phyloP scores from a whole-genome alignment of 306 rosid species.

The Albizia julibrissin region DNA sequence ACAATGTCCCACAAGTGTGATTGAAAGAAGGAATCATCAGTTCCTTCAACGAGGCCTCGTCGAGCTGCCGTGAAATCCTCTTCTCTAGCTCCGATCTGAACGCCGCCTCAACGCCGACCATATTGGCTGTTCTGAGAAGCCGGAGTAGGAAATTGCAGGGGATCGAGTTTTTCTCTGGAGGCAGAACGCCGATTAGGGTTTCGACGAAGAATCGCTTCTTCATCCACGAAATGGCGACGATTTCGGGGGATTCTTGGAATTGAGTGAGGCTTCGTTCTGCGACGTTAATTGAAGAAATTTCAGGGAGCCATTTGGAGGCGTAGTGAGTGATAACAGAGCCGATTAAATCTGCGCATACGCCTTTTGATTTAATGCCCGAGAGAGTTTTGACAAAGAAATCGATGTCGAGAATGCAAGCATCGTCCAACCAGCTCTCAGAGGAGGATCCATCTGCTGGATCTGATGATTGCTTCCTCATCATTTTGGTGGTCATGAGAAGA shows the following conservation, averaged over 20 bases:
- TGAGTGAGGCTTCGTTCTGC: slow-evolving; percentile 35
- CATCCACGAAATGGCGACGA: slow-evolving; percentile 70
- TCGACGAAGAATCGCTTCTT: slow-evolving; percentile 84
- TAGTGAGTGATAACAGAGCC: slow-evolving; percentile 86
- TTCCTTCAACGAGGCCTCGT: slow-evolving; percentile 80
- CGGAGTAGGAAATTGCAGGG: slow-evolving; percentile 88
- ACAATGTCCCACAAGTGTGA: slow-evolving; percentile 77
- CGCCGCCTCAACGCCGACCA: slow-evolving; percentile 67
- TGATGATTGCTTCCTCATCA: slow-evolving; percentile 43
- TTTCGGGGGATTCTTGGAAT: slow-evolving; percentile 55
- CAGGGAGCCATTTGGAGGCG: slow-evolving; percentile 96
- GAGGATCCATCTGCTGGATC: slow-evolving; percentile 31
- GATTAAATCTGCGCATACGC: slow-evolving; percentile 73
- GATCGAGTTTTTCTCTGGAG: slow-evolving; percentile 77
- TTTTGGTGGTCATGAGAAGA: slow-evolving; percentile 6
- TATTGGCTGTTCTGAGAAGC: slow-evolving; percentile 76
- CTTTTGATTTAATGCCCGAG: slow-evolving; percentile 77
- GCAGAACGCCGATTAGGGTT: slow-evolving; percentile 79
- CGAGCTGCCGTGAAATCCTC: slow-evolving; percentile 74
- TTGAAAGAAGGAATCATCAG: slow-evolving; percentile 84
- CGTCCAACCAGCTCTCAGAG: slow-evolving; percentile 76
- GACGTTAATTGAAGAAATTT: slow-evolving; percentile 47
- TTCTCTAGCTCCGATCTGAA: slow-evolving; percentile 73
- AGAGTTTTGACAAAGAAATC: slow-evolving; percentile 94
- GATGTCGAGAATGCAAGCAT: slow-evolving; percentile 84